Evolutionary conservation across 2,329 filamentous ascomycete species (phyloP), one percentile per base, ranked within the genome.

Genomic region (Apiospora saccharicola): DNA sequence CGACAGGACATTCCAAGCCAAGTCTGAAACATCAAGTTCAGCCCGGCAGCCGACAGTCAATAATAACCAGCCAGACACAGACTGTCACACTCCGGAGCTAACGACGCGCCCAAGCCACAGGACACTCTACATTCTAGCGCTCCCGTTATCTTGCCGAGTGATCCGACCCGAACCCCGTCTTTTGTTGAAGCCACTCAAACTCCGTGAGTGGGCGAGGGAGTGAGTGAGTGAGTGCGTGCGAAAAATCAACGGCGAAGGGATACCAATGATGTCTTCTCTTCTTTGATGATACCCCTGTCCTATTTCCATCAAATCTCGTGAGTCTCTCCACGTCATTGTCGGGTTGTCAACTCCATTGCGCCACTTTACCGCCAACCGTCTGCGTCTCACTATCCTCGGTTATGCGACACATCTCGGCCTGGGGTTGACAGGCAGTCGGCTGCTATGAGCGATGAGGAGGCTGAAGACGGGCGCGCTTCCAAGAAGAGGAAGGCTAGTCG

Each of bases 381-480:
- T 64, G 30, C 57, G 57, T 24, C 57, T 46, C 67, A 30, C 43
- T 30, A 47, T 46, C 67, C 30, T 68, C 46, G 68, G 68, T 70
- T 51, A 70, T 70, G 68, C 68, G 68, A 70, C 26, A 51, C 30
- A 26, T 70, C 68, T 57, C 46, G 37, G 46, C 68, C 47, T 57
- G 24, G 26, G 67, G 41, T 53, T 69, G 67, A 51, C 47, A 57
- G 68, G 68, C 68, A 51, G 68, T 57, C 47, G 47, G 47, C 68
- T 51, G 68, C 68, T 70, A 70, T 70, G 79, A 81, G 80, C 75
- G 80, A 81, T 79, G 80, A 73, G 67, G 80, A 81, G 76, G 80
- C 76, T 72, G 79, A 80, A 70, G 78, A 80, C 70, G 79, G 75
- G 46, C 68, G 68, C 19, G 37, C 46, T 26, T 70, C 68, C 30